Evolutionary conservation across 495 filamentous ascomycete genomes (phyloP).

Genomic region (Paragyromitra xinjiangensis): DNA sequence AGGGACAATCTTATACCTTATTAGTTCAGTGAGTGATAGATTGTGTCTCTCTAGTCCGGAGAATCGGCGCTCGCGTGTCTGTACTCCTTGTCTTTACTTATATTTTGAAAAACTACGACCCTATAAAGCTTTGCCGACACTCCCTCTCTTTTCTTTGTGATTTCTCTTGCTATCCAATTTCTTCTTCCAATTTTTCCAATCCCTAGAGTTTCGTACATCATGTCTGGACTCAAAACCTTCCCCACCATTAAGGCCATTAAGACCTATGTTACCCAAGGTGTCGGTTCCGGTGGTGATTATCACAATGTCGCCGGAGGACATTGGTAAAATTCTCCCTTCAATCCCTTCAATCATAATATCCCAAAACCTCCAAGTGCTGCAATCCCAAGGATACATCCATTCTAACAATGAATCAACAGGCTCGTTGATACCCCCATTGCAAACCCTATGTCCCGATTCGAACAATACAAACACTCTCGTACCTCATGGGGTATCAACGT

Average conservation of each 20-base stretch:
- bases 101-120: not conserved
- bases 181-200: not conserved
- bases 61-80: slow-evolving; percentile 6
- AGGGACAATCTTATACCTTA: slow-evolving; percentile 2
- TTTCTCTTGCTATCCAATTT: not conserved
- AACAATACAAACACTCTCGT: slow-evolving; percentile 82
- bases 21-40: slow-evolving; percentile 40
- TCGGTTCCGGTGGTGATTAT: slow-evolving; percentile 88
- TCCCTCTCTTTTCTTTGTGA: not conserved
- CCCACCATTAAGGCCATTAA: slow-evolving; percentile 80
- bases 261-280: slow-evolving; percentile 83
- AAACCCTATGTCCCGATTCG: slow-evolving; percentile 88
- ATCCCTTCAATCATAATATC: not conserved
- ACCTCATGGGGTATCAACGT: slow-evolving; percentile 98
- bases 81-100: not conserved
- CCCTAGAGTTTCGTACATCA: slow-evolving; percentile 6
- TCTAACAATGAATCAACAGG: slow-evolving; percentile 59
- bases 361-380: not conserved
- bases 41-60: slow-evolving; percentile 32
- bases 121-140: slow-evolving; percentile 41
- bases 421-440: slow-evolving; percentile 89
- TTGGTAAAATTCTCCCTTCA: slow-evolving; percentile 64
- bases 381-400: not conserved
- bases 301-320: slow-evolving; percentile 94
- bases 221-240: slow-evolving; percentile 60